Conservation (phyloP, 805 yeast genomes). For the Barnettozyma siamensis region DNA sequence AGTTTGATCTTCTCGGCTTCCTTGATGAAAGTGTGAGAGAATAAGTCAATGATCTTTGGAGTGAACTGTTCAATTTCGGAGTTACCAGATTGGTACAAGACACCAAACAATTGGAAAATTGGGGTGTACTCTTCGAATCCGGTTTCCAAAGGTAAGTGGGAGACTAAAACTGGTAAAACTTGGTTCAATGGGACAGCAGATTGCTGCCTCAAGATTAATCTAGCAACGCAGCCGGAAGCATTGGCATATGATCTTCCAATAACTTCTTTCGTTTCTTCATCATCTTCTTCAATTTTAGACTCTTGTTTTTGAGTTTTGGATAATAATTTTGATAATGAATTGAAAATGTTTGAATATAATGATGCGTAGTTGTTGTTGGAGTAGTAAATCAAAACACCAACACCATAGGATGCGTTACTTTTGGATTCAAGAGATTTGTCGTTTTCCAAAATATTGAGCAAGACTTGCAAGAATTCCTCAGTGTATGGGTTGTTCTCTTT, state of each 20-base stretch:
- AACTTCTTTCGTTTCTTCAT: conserved; percentile 73
- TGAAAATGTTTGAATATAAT: conserved; percentile 63
- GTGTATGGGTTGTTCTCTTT: conserved; percentile 59
- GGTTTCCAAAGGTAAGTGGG: conserved; percentile 78
- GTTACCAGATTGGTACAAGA: conserved; percentile 61
- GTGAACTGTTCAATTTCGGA: conserved; percentile 48
- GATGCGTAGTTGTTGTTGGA: conserved; percentile 42
- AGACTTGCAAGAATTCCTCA: conserved; percentile 63
- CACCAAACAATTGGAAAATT: conserved; percentile 69
- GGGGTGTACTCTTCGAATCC: conserved; percentile 94
- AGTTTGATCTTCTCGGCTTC: conserved; percentile 70
- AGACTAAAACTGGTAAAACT: conserved; percentile 65
- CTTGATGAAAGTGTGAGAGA: conserved; percentile 65
- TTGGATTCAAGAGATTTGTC: conserved; percentile 83
- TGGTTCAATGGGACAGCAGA: conserved; percentile 70
- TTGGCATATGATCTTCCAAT: conserved; percentile 84
- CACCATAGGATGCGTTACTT: conserved; percentile 94
- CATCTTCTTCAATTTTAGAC: conserved; percentile 44
- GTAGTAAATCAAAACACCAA: conserved; percentile 62
- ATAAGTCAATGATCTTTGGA: conserved; percentile 58
- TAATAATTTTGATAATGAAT: conserved; percentile 62
- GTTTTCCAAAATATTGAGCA: conserved; percentile 61
- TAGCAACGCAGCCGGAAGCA: conserved; percentile 95
- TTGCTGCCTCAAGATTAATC: conserved; percentile 75
- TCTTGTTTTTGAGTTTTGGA: conserved; percentile 75